phyloP scores from a whole-genome alignment of 148 eudicot species.

The Limonium bicolor region DNA sequence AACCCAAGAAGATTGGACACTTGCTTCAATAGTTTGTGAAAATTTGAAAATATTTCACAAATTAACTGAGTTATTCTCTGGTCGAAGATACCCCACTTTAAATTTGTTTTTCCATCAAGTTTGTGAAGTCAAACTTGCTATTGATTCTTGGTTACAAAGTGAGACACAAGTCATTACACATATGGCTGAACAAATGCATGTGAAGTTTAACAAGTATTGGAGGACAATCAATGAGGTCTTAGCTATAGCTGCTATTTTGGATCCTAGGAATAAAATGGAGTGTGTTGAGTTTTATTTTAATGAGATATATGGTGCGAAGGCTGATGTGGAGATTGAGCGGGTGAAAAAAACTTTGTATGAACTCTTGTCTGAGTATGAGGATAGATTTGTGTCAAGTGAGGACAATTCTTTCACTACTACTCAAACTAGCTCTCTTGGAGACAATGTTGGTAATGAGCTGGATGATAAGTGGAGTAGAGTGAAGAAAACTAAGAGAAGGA shows the following conservation, averaged over 20 bases:
- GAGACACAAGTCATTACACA: neutral
- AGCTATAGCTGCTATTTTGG: conserved; percentile 9
- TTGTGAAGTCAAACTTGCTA: conserved; percentile 1
- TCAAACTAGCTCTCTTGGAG: neutral
- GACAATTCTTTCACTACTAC: neutral
- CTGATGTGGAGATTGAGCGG: neutral
- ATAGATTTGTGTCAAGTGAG: neutral
- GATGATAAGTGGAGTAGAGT: neutral
- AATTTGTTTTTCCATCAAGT: conserved; percentile 1
- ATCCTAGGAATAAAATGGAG: conserved; percentile 5
- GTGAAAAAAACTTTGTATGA: conserved; percentile 2
- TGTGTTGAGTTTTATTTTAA: neutral
- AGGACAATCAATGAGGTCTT: neutral
- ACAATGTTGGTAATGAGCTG: neutral
- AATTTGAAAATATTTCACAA: conserved; percentile 8
- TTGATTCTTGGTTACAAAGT: conserved; percentile 2
- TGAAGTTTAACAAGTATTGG: conserved; percentile 9
- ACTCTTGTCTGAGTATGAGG: conserved; percentile 6
- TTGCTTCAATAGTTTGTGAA: neutral
- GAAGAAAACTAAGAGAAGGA: neutral
- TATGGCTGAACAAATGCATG: conserved; percentile 6
- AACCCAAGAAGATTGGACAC: conserved; percentile 6
- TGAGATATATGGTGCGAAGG: conserved; percentile 5
- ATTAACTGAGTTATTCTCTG: conserved; percentile 4
- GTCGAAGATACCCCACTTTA: neutral